Evolutionary conservation across 2,329 filamentous ascomycete genomes (phyloP).

Genomic region (Fusarium foetens): DNA sequence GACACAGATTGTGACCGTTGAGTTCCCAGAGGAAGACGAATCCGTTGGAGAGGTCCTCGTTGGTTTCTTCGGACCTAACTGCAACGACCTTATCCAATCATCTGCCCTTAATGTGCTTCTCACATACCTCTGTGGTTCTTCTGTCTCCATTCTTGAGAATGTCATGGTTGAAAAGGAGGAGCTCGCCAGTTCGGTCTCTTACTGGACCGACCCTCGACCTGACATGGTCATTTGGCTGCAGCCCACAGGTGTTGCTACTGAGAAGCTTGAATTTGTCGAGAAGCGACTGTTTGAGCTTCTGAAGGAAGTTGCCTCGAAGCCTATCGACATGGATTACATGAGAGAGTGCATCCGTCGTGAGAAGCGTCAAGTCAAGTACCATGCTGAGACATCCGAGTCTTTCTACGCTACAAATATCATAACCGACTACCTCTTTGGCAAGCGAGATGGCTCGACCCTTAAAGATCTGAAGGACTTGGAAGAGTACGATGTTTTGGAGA

Average conservation of each 20-base stretch:
- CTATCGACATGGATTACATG: slow-evolving; percentile 90
- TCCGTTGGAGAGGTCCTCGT: slow-evolving; percentile 89
- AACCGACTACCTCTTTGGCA: slow-evolving; percentile 90
- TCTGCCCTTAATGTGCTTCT: slow-evolving; percentile 83
- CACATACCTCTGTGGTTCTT: slow-evolving; percentile 90
- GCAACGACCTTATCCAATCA: slow-evolving; percentile 73
- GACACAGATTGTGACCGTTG: slow-evolving; percentile 79
- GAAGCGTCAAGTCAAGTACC: slow-evolving; percentile 82
- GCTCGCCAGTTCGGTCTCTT: slow-evolving; percentile 85
- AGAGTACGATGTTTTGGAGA: slow-evolving; percentile 75
- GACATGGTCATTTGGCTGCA: slow-evolving; percentile 87
- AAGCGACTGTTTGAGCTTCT: slow-evolving; percentile 86
- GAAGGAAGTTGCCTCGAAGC: slow-evolving; percentile 80
- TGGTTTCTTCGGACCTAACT: slow-evolving; percentile 86
- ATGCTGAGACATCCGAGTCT: slow-evolving; percentile 81
- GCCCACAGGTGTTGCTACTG: slow-evolving; percentile 86
- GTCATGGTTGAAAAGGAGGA: slow-evolving; percentile 92
- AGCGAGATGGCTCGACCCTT: slow-evolving; percentile 82
- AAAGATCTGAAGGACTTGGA: slow-evolving; percentile 64
- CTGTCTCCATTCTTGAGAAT: slow-evolving; percentile 92
- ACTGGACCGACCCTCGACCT: slow-evolving; percentile 81
- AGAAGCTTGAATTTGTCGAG: slow-evolving; percentile 85
- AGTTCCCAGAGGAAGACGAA: slow-evolving; percentile 97
- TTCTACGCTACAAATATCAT: slow-evolving; percentile 90
- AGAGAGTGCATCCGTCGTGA: slow-evolving; percentile 86